Base-by-base conservation (phyloP, 176 grass and related monocot genomes). In the Melocanna baccifera region DNA sequence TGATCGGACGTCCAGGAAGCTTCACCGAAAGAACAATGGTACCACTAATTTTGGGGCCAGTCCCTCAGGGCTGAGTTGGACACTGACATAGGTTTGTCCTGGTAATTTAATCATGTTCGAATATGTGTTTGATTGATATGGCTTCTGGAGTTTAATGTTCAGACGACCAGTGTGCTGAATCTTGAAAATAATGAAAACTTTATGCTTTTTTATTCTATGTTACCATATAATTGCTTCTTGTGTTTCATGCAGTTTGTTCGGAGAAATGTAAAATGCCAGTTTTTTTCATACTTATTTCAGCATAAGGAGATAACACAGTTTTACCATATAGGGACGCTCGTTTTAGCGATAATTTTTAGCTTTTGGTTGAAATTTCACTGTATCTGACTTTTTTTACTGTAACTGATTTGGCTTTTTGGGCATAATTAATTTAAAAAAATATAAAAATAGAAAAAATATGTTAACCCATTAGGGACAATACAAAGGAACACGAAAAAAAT, bases 61-160 rank as follows among this genome's bases (percentile, higher is more conserved):
- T 32, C 66, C 78, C n/a, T 55, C 30, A 63, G 75, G 43, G 25
- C 43, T 62, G 50, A 62, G 65, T 77, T 88, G 73, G 80, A 19
- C n/a, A 71, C 64, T 83, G 80, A 71, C 80, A 72, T 23, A 66
- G n/a, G 78, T 43, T 71, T 88, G 73, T 64, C 65, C 16, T 30
- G 22, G 18, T 41, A 55, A 64, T 83, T 86, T 51, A 64, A 43
- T n/a, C 67, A 15, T 59, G 12, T 13, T 83, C 52, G 41, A 47
- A 57, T 79, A 43, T 45, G 46, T 67, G 6, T 45, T 47, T 22
- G 46, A 42, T 53, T 40, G 30, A 55, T 26, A 74, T 52, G 29
- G 36, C 12, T 19, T 42, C 5, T 52, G 67, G 56, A 42, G 15
- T 39, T 39, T 52, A 64, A 43, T 41, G 7, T n/a, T 73, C 42